Evolutionary conservation across 495 filamentous ascomycete genomes (phyloP), one percentile per base, ranked within the genome.

Genomic region (Polyplosphaeria fusca): DNA sequence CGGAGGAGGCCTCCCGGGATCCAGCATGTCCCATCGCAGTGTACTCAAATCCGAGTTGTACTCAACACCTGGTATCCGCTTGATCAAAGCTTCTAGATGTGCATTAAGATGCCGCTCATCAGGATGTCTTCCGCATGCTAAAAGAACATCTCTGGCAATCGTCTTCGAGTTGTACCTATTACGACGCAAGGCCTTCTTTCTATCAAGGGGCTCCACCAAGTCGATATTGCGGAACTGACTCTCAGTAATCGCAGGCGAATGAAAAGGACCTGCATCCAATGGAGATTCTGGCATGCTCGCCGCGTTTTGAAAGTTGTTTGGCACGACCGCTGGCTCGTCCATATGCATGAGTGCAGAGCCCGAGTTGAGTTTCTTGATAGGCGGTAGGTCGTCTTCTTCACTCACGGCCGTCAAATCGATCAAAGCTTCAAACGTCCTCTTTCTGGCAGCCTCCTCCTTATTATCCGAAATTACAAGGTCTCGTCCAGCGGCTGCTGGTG

Each of bases 21-120:
- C 86, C 2, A 89, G 73, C 14, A 86, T 43, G 67, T 87, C 85
- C 86, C 86, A 89, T 26, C 77, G 69, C 20, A 89, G 72, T 0
- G 83, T 87, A n/a, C 67, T 67, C 12, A 89, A 63, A 65, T 89
- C 84, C 7, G 74, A 70, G 12, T 64, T 61, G 32, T 57, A 47
- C 48, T 72, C 71, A 1, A 84, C 65, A n/a, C 67, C 61, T 3
- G 52, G 30, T 27, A 84, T 72, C 2, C 55, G 68, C 3, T 68
- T 56, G 19, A 70, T 74, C 2, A 87, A 57, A 5, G 61, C 39
- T 3, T 77, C 67, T 18, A 88, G 69, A 68, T 87, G 86, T 39
- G 73, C 68, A 58, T 89, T 89, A 16, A 89, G 60, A 4, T 60
- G 48, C 3, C 72, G 66, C 60, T 82, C 77, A 11, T 74, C 75